Evolutionary conservation across 768 basidiomycete species (phyloP), one percentile per base, ranked within the genome.

Genomic region (Rhizopogon vinicolor): DNA sequence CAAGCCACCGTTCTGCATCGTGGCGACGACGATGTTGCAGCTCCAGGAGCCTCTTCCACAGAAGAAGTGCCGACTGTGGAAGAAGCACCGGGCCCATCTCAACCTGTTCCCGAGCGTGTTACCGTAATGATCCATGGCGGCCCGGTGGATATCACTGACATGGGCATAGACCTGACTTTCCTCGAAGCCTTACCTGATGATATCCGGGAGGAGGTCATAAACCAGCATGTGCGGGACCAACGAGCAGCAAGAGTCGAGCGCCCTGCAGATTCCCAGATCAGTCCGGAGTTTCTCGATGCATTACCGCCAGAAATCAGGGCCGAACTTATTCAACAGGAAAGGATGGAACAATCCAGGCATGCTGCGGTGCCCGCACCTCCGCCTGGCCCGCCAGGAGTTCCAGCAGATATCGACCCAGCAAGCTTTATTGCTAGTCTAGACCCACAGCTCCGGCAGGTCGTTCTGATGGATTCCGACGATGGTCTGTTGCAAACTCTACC

Each of bases 111-210:
- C 6, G 78, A 85, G 60, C 85, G 97, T 37, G 79, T 96, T 28
- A 93, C 91, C 1, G 89, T 99, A 64, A 80, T 84, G 73, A 92
- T 99, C 52, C 91, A 94, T 69, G 97, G 97, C 51, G 91, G 84
- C 59, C 78, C 86, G 7, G 92, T 98, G 28, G 97, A 99, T 66
- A 99, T 99, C 67, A 99, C 97, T 2, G 94, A 98, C 63, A 96
- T 94, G 39, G 97, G 97, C 5, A 98, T 99, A 65, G 97, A 99
- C 68, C 93, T 95, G 2, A 94, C 93, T 5, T 99, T 99, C 81
- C 76, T 99, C 55, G 94, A 98, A 72, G 97, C 97, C 25, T 74
- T 99, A 8, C 97, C 97, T 0, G 97, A 99, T 66, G 96, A 98
- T 61, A 98, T 99, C 89, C 85, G 97, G 50, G 96, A 97, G 67